Conservation (phyloP, 805 yeast species). For the Teunomyces barrocoloradensis region DNA sequence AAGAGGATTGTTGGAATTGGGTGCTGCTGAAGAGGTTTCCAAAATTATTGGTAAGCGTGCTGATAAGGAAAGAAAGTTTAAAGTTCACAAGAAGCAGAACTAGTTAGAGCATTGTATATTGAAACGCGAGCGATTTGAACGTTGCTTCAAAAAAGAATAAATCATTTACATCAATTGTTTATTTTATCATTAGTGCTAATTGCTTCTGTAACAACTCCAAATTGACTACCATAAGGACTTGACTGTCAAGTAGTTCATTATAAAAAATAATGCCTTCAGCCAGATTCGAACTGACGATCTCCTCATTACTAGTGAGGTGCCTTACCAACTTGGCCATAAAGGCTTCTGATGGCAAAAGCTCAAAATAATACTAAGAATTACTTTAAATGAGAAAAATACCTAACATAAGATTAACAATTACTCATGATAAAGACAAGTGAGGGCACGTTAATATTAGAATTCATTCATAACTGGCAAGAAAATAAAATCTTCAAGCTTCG, state of each 20-base stretch:
- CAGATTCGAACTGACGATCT: conserved; percentile 40
- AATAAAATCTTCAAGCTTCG: conserved; percentile 8
- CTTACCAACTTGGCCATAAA: conserved; percentile 41
- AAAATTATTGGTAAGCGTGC: conserved; percentile 57
- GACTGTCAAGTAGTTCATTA: no score
- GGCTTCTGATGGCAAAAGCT: conserved; percentile 11
- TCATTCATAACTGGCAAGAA: no score
- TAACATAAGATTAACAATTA: no score
- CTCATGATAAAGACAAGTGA: no score
- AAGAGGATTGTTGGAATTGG: conserved; percentile 75
- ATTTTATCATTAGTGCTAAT: no score
- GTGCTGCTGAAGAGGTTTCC: conserved; percentile 70
- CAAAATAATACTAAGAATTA: no score
- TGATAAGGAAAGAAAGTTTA: conserved; percentile 11
- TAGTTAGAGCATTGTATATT: conserved; percentile 3
- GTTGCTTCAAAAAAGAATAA: neutral
- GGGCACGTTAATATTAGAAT: no score
- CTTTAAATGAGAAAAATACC: no score
- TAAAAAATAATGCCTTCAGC: conserved; percentile 26
- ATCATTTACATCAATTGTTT: neutral
- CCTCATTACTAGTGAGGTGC: conserved; percentile 43
- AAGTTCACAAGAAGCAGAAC: conserved; percentile 16
- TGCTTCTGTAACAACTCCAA: no score
- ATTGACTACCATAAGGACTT: no score
- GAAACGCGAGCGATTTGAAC: neutral